Evolutionary conservation across 176 grass and related monocot genomes (phyloP).

Genomic region (Metroxylon sagu): DNA sequence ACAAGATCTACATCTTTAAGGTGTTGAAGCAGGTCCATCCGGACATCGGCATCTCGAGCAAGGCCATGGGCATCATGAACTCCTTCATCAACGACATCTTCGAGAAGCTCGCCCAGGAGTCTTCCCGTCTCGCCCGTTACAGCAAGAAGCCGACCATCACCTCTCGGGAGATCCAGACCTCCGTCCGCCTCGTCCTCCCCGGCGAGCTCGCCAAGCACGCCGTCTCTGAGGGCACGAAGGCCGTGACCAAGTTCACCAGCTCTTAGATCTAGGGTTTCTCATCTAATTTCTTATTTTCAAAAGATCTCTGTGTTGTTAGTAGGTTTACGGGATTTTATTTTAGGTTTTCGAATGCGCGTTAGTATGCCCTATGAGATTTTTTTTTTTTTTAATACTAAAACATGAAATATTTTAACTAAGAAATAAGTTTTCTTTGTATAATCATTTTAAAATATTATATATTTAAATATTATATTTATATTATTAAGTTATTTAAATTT

Average conservation of each 20-base stretch:
- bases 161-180: slow-evolving; percentile 32
- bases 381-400: too few relatives aligned
- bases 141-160: slow-evolving; percentile 35
- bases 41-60: slow-evolving; percentile 32
- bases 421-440: too few relatives aligned
- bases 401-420: too few relatives aligned
- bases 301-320: too few relatives aligned
- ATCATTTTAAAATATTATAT: too few relatives aligned
- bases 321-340: too few relatives aligned
- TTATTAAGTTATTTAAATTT: too few relatives aligned
- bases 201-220: slow-evolving; percentile 32
- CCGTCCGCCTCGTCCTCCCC: slow-evolving; percentile 27
- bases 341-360: too few relatives aligned
- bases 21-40: slow-evolving; percentile 31
- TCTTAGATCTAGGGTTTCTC: slow-evolving; percentile 10
- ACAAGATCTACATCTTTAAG: slow-evolving; percentile 38
- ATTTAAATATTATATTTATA: too few relatives aligned
- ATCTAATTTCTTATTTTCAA: too few relatives aligned
- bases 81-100: slow-evolving; percentile 34
- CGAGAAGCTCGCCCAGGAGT: slow-evolving; percentile 25
- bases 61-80: slow-evolving; percentile 38
- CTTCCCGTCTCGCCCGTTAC: slow-evolving; percentile 20
- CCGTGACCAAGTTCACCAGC: slow-evolving; percentile 30
- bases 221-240: slow-evolving; percentile 32
- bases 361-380: too few relatives aligned